Conservation (phyloP, 805 yeast genomes). For the Candida chilensis region DNA sequence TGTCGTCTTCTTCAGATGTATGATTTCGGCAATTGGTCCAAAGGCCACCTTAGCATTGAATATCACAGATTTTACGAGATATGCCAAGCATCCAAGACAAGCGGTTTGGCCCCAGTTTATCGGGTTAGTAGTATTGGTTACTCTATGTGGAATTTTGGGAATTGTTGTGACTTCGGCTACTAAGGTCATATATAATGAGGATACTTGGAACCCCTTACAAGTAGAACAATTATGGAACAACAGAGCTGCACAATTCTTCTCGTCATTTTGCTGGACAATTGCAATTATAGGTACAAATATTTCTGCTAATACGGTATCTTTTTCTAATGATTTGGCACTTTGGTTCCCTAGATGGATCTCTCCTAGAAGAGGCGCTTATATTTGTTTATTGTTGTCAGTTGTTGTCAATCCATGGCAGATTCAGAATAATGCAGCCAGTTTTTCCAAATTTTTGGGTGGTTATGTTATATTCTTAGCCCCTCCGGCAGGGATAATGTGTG, state of each 20-base stretch:
- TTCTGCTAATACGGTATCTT: conserved; percentile 6
- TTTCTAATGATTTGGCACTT: no score
- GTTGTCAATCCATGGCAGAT: conserved; percentile 9
- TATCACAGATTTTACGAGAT: conserved; percentile 27
- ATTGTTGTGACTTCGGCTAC: conserved; percentile 23
- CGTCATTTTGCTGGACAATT: conserved; percentile 6
- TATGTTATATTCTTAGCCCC: conserved; percentile 7
- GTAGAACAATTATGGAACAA: conserved; percentile 23
- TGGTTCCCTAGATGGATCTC: conserved; percentile 5
- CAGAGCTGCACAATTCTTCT: conserved; percentile 8
- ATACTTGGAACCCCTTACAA: conserved; percentile 33
- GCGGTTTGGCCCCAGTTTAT: no score
- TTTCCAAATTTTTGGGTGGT: conserved; percentile 8
- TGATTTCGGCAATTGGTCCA: conserved; percentile 20
- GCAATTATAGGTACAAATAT: conserved; percentile 7
- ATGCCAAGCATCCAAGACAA: conserved; percentile 18
- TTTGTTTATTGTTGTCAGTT: conserved; percentile 4
- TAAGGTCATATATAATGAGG: conserved; percentile 25
- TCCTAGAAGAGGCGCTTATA: conserved; percentile 6
- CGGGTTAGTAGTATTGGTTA: conserved; percentile 4
- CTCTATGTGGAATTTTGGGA: conserved; percentile 10
- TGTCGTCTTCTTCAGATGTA: conserved; percentile 5
- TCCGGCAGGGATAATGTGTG: no score
- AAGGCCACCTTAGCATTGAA: conserved; percentile 25
- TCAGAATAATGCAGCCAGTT: conserved; percentile 5